Base-by-base conservation (phyloP, 2,329 filamentous ascomycete genomes). In the Phialophora verrucosa region DNA sequence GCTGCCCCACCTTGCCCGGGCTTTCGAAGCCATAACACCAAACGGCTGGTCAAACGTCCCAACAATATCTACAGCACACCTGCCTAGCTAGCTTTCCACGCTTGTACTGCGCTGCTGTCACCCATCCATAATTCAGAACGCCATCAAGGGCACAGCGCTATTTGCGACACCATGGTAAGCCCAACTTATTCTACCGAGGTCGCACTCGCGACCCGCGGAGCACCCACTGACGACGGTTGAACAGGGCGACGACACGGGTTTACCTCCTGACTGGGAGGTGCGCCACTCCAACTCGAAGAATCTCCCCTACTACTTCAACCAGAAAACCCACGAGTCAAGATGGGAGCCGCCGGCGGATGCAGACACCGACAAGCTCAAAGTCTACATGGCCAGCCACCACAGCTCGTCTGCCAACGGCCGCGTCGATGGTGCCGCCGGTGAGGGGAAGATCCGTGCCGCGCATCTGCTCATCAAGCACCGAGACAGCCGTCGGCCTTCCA, bases 251-350 rank as follows among this genome's bases (percentile, higher is more conserved):
- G 90, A 93, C 64, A 89, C 90, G 73, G 94, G 94, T 78, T 88
- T 97, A 70, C 93, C 93, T 69, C 79, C 88, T 58, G 88, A 89
- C 78, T 97, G 94, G 93, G 95, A 98, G 83, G 92, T 99, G 76
- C 92, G 95, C 78, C 92, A 96, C 83, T 97, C 92, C 79, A 96
- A 97, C 84, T 96, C 92, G 80, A 98, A 97, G 84, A 96, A 96
- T 82, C 90, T 98, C 42, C 95, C 95, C 44, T 99, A 99, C 85
- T 99, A 98, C 84, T 98, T 97, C 90, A 96, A 97, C 81, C 83
- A 90, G 54, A 82, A 81, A 73, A 91, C 92, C 70, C 94, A 93
- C 78, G 88, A 92, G 77, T 98, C 95, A 70, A 88, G 92, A 81
- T 99, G 95, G 95, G 95, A 98, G 77, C 94, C 95, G 2, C 95